These are phyloP conservation scores for Tillandsia leiboldiana DNA, from an alignment of 176 grass and related monocot genomes.

Conservation along the genomic window DNA sequence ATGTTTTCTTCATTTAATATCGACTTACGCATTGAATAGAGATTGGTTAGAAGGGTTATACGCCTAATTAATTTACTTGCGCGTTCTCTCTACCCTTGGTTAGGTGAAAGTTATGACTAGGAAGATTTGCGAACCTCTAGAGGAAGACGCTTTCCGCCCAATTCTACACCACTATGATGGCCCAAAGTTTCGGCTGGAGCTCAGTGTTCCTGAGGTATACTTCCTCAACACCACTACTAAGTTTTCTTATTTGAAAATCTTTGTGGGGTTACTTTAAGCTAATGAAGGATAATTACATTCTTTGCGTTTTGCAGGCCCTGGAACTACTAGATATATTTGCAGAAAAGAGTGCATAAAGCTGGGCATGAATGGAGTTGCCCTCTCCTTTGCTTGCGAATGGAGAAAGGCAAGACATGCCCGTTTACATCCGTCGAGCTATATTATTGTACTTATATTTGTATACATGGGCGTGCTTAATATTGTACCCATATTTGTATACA, in stretches of 20 bases:
- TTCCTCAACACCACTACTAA: not conserved
- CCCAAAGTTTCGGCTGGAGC: slow-evolving; percentile 90
- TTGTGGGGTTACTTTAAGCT: not conserved
- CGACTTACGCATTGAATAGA: not conserved
- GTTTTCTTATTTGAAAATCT: not conserved
- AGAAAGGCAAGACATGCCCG: not conserved
- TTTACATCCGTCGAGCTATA: not conserved
- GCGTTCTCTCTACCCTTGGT: not conserved
- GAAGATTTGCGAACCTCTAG: slow-evolving; percentile 68
- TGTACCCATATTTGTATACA: too few species aligned
- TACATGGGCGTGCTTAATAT: too few species aligned
- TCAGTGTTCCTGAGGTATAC: slow-evolving; percentile 68
- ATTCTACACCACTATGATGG: slow-evolving; percentile 99
- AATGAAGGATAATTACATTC: not conserved
- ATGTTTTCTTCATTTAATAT: not conserved
- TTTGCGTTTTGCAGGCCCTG: slow-evolving; percentile 41
- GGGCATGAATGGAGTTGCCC: not conserved
- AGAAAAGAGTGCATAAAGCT: slow-evolving; percentile 51
- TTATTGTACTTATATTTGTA: not conserved
- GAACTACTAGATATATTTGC: slow-evolving; percentile 78
- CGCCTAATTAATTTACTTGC: not conserved
- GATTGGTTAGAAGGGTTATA: not conserved
- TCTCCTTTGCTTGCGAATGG: not conserved
- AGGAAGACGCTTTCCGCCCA: slow-evolving; percentile 93
- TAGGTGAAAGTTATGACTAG: slow-evolving; percentile 80